Evolutionary conservation across 2,329 filamentous ascomycete genomes (phyloP), one percentile per base, ranked within the genome.

Genomic region (Sclerotinia trifoliorum): DNA sequence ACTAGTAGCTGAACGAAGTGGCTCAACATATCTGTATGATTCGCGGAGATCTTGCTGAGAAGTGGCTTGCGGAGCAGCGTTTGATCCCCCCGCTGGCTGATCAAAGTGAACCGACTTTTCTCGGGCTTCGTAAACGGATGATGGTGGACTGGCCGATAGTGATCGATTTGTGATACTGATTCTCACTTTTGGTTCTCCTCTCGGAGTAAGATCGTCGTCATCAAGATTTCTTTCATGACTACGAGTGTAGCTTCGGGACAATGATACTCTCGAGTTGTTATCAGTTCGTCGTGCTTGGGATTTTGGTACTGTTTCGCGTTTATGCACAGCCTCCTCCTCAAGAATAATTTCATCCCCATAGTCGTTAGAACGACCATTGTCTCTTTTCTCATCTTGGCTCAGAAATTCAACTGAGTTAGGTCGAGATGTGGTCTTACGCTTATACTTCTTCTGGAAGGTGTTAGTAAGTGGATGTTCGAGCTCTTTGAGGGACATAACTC

Each of bases 101-200:
- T 39, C 5, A 26, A 63, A 63, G 46, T 26, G 60, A 15, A 51
- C 46, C 13, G 32, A 26, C 17, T 42, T 63, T 42, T 51, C 60
- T 51, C 26, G 15, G n/a, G n/a, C 2, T 5, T 51, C 46, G 17
- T 51, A 17, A 3, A 21, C n/a, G 15, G 26, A 15, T 51, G 46
- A 26, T 26, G 60, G 46, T 26, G 60, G 46, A 21, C 26, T 51
- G 46, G 17, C 60, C 15, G 60, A 63, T 51, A 15, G 7, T 5
- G 60, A 39, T 39, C 29, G 60, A 51, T 51, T 51, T 26, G 60
- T 63, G 46, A 51, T 63, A 17, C 39, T 39, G 5, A 51, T 42
- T 21, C 17, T 63, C n/a, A 51, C 21, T 3, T 51, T 51, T 63
- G 60, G 32, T 35, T 39, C 46, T 52, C 2, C 17, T 60, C 10